A percentile compares a stretch with the other conserved stretches of the same genome.
These are phyloP conservation scores for Cucurbita argyrosperma DNA, from an alignment of 306 rosid genomes.

Conservation along the genomic window DNA sequence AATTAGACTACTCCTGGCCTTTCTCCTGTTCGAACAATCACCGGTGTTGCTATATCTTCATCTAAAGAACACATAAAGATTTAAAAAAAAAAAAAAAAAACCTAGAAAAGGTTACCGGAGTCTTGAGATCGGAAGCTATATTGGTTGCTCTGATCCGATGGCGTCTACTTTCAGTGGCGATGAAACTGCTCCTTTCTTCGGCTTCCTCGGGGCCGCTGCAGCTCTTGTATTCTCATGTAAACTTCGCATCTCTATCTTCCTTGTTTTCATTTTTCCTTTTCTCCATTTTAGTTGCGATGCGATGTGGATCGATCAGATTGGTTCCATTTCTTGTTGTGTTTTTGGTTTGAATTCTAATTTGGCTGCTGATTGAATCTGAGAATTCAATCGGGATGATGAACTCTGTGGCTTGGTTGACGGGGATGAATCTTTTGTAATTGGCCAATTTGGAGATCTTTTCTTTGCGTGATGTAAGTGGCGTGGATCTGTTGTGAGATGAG, in stretches of 20 bases:
- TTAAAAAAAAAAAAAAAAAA: neutral
- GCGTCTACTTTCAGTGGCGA: slow-evolving; percentile 49
- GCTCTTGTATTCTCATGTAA: slow-evolving; percentile 69
- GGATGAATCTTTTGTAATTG: neutral
- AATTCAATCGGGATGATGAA: neutral
- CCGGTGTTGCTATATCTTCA: neutral
- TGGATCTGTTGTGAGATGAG: neutral
- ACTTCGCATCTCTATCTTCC: neutral
- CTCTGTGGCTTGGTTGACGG: neutral
- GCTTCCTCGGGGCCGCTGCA: slow-evolving; percentile 67
- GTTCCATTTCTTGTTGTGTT: neutral
- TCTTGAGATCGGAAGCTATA: neutral
- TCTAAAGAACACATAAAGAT: neutral
- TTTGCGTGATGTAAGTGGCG: neutral
- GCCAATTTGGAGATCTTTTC: neutral
- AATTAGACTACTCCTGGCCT: too few relatives aligned
- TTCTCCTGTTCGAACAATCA: neutral
- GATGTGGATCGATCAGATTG: neutral
- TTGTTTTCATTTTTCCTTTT: neutral
- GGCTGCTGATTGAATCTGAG: neutral
- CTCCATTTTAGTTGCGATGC: too few relatives aligned
- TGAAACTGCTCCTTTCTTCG: slow-evolving; percentile 79
- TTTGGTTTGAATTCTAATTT: neutral
- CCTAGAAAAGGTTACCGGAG: neutral
- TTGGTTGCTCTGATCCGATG: slow-evolving; percentile 3